These are phyloP conservation scores for Aspergillus japonicus DNA, from an alignment of 2,329 filamentous ascomycete genomes.

Conservation along the genomic window DNA sequence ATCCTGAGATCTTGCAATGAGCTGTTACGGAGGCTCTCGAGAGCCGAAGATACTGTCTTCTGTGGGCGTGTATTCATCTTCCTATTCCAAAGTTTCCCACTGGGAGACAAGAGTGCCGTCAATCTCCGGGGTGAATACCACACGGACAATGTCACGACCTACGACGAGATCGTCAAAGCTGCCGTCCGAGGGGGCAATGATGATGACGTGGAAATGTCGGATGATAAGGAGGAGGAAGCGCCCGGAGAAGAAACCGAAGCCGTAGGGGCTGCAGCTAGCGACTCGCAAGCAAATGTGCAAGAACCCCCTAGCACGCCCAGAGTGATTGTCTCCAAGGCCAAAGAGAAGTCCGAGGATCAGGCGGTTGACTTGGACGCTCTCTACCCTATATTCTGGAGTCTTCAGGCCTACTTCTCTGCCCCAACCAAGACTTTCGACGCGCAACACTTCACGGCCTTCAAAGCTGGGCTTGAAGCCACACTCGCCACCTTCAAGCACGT, in stretches of 20 bases:
- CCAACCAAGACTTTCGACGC: constrained; percentile 78
- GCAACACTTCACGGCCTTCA: constrained; percentile 65
- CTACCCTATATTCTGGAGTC: constrained; percentile 90
- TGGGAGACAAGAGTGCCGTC: constrained; percentile 95
- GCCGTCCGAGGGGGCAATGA: constrained; percentile 45
- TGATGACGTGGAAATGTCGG: constrained; percentile 66
- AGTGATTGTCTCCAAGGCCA: constrained; percentile 24
- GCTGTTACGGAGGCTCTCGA: constrained; percentile 85
- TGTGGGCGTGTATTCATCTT: constrained; percentile 98
- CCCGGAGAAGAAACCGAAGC: constrained; percentile 30
- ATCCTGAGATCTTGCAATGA: constrained; percentile 96
- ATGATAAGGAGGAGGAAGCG: constrained; percentile 33
- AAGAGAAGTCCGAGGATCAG: constrained; percentile 23
- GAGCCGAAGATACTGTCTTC: constrained; percentile 94
- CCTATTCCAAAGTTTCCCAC: constrained; percentile 93
- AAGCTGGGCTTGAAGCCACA: constrained; percentile 61
- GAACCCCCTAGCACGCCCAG: constrained; percentile 24
- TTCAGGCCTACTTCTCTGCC: constrained; percentile 89
- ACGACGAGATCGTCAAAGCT: constrained; percentile 57
- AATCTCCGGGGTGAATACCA: constrained; percentile 96
- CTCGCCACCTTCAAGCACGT: constrained; percentile 73
- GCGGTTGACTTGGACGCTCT: constrained; percentile 69
- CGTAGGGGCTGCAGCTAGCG: constrained; percentile 19
- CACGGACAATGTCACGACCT: constrained; percentile 87
- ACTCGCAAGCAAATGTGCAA: constrained; percentile 15